Evolutionary conservation across 225 moss, liverwort and hornwort species (phyloP).

Genomic region (Physcomitrium patens): DNA sequence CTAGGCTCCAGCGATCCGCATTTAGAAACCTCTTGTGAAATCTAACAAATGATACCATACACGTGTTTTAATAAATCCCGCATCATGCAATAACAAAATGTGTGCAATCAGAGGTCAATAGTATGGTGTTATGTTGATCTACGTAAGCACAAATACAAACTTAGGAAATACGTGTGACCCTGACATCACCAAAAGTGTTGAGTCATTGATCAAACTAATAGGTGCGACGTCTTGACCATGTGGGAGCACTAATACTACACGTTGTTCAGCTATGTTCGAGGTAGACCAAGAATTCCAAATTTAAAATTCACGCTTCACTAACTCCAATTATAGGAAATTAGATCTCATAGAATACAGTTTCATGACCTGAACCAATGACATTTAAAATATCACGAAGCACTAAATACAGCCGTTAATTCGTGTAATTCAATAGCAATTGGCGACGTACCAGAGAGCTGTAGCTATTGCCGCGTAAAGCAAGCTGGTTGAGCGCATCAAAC

Average conservation of each 20-base stretch:
- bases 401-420: too few relatives aligned
- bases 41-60: neutral
- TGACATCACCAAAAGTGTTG: neutral
- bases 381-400: neutral
- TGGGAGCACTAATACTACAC: neutral
- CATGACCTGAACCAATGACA: neutral
- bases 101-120: neutral
- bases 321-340: neutral
- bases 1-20: neutral
- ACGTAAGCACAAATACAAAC: neutral
- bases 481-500: slow-evolving; percentile 6
- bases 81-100: neutral
- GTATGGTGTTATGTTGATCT: neutral
- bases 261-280: neutral
- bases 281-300: neutral
- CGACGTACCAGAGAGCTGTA: neutral
- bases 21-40: slow-evolving; percentile 8
- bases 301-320: neutral
- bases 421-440: neutral
- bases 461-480: slow-evolving; percentile 6
- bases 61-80: neutral
- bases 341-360: neutral
- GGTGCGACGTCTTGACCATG: neutral
- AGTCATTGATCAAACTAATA: neutral
- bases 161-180: neutral